phyloP scores from a whole-genome alignment of 1,139 yeast genomes.

The Pichia sp. region DNA sequence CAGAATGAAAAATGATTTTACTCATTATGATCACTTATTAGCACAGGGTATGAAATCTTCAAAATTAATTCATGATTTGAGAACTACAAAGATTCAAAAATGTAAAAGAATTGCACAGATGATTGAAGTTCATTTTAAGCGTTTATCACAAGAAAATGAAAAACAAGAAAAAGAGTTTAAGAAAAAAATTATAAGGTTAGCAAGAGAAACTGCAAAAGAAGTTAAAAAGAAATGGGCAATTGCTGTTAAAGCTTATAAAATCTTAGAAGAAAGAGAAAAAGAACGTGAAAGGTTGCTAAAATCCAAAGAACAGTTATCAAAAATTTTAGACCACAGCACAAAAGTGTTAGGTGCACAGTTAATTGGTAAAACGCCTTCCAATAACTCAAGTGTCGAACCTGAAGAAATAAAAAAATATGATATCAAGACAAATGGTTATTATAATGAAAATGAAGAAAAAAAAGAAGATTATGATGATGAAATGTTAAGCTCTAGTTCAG shows the following conservation, averaged over 20 bases:
- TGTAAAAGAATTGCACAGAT: conserved; percentile 72
- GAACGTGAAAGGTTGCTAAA: conserved; percentile 66
- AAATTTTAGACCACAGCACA: conserved; percentile 87
- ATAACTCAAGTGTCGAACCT: conserved; percentile 13
- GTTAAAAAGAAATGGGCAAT: conserved; percentile 88
- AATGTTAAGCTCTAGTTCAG: conserved; percentile 26
- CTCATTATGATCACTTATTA: conserved; percentile 67
- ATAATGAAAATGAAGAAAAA: conserved; percentile 26
- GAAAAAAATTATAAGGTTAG: conserved; percentile 58
- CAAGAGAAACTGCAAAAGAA: conserved; percentile 74
- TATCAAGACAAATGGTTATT: conserved; percentile 20
- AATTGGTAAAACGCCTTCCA: conserved; percentile 31
- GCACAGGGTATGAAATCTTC: conserved; percentile 74
- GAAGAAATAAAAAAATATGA: conserved; percentile 10
- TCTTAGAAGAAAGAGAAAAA: conserved; percentile 46
- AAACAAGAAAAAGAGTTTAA: conserved; percentile 68
- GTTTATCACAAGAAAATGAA: conserved; percentile 84
- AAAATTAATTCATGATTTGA: conserved; percentile 60
- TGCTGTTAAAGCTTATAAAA: conserved; percentile 76
- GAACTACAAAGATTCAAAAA: conserved; percentile 59
- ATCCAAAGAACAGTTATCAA: conserved; percentile 83
- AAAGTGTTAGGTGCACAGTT: conserved; percentile 83
- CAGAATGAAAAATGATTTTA: conserved; percentile 37
- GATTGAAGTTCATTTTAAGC: conserved; percentile 82
- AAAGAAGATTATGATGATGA: conserved; percentile 21